Conservation (phyloP, 2,329 filamentous ascomycete species). For the Whalleya microplaca region DNA sequence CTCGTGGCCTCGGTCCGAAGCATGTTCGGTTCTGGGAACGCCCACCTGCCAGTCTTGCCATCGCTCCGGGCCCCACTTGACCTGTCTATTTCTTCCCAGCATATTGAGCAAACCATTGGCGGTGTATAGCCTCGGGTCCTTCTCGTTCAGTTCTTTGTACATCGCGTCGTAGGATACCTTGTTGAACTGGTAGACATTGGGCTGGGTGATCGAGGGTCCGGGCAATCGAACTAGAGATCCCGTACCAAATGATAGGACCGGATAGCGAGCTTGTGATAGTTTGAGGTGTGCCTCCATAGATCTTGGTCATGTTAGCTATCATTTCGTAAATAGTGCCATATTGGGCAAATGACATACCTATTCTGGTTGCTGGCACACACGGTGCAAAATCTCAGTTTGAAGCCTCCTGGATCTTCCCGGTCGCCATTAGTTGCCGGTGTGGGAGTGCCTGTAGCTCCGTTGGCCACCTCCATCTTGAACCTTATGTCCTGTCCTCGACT, state of each 20-base stretch:
- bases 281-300: conserved; percentile 99
- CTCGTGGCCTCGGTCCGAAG: conserved; percentile 73
- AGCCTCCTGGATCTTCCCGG: conserved; percentile 60
- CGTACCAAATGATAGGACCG: conserved; percentile 97
- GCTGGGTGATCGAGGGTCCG: conserved; percentile 86
- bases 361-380: conserved; percentile 99
- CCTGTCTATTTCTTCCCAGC: conserved; percentile 85
- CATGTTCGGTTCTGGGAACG: conserved; percentile 76
- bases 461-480: conserved; percentile 44
- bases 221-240: conserved; percentile 92
- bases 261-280: conserved; percentile 82
- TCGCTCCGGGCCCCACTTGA: conserved; percentile 94
- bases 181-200: conserved; percentile 98
- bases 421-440: conserved; percentile 47
- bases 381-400: conserved; percentile 94
- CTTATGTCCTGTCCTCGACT: neutral
- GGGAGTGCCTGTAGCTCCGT: conserved; percentile 40
- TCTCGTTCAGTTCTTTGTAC: conserved; percentile 85
- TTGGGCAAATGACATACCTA: conserved; percentile 58
- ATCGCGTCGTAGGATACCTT: conserved; percentile 93
- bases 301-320: conserved; percentile 45
- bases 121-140: conserved; percentile 85
- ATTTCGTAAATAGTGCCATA: neutral
- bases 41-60: conserved; percentile 98
- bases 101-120: conserved; percentile 95